phyloP scores from a whole-genome alignment of 768 basidiomycete species.

The Podaxis carcinomalis region DNA sequence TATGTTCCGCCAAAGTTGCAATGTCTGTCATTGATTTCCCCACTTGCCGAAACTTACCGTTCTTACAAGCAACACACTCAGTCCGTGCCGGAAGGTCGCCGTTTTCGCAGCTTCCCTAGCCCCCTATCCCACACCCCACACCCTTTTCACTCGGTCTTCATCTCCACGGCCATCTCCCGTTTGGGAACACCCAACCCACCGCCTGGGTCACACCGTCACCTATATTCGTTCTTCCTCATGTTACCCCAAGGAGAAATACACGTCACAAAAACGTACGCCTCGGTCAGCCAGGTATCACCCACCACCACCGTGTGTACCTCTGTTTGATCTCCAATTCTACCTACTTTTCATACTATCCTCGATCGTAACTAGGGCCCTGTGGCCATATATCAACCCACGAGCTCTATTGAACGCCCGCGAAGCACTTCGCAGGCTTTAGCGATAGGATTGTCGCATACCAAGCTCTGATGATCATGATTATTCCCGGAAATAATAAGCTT shows the following conservation, averaged over 20 bases:
- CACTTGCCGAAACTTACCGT: too few species aligned
- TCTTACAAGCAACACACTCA: neutral
- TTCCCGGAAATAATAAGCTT: neutral
- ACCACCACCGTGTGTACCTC: neutral
- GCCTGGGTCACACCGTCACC: neutral
- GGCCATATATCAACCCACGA: neutral
- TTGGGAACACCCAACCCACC: neutral
- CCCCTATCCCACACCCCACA: neutral
- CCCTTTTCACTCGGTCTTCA: too few species aligned
- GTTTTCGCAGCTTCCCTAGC: neutral
- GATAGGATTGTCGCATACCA: neutral
- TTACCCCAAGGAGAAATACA: neutral
- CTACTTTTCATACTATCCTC: neutral
- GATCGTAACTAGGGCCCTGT: neutral
- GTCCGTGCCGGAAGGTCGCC: conserved; percentile 4
- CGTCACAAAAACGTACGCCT: neutral
- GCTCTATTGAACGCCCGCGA: neutral
- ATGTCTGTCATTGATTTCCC: too few species aligned
- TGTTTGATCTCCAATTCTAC: neutral
- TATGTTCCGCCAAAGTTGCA: neutral
- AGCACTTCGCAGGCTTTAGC: neutral
- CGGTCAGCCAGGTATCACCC: neutral
- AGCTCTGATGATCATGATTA: neutral
- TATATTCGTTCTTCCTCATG: neutral
- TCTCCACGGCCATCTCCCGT: too few species aligned